Evolutionary conservation across 2,329 filamentous ascomycete genomes (phyloP), one percentile per base, ranked within the genome.

Genomic region (Metarhizium sp.): DNA sequence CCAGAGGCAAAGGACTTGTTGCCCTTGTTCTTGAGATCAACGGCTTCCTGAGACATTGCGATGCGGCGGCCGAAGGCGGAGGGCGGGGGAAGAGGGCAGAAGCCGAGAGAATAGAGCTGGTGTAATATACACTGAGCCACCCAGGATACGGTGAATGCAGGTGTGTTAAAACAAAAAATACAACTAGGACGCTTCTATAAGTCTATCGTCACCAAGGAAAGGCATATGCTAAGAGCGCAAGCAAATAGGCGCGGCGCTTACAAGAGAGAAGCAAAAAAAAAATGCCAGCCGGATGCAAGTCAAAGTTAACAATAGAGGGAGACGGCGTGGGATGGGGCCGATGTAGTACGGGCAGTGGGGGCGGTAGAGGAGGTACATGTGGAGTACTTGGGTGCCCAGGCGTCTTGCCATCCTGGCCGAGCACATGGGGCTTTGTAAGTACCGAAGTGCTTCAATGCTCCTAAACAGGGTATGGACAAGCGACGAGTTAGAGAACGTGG

Each of bases 1-100:
- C 96, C 90, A 36, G 84, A 78, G 55, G 85, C 84, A 73, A 97
- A 97, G 53, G 91, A 91, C 67, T 92, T 88, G 74, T 99, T 99
- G 69, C 94, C 94, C 72, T 95, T 82, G 72, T 95, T 87, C 77
- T 99, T 99, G 64, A 95, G 78, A 67, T 86, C 87, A 62, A 85
- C 81, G 53, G 92, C 92, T 71, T 88, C 84, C 69, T 88, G 63
- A 57, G 74, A 65, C 75, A 78, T 78, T 61, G 59, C 58, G 58
- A 59, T 50, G 64, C 52, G 50, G 30, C 50, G 30, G 49, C 49
- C 45, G 51, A 49, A 25, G 54, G 42, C 45, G 42, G 52, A 30
- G 34, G 36, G 54, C 32, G 36, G 48, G 55, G 50, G 51, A 43
- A 51, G 52, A 45, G 55, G 36, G 51, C 46, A 47, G 53, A 56